Evolutionary conservation across 768 basidiomycete genomes (phyloP).

Genomic region (Cytidiella melzeri): DNA sequence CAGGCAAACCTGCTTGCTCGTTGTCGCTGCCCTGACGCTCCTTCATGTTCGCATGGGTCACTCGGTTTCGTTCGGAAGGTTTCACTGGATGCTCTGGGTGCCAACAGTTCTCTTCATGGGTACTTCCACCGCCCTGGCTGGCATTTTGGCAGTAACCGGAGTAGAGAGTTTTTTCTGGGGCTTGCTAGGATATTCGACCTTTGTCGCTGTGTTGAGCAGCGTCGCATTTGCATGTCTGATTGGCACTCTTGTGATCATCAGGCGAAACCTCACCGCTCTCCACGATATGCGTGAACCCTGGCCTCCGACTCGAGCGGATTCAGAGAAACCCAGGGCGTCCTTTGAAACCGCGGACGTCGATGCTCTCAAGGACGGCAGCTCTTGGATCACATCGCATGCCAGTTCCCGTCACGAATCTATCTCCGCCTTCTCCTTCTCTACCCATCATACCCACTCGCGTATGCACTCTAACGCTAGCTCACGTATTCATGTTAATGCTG

Average conservation of each 20-base stretch:
- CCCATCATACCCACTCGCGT: constrained; percentile 46
- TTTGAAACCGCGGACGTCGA: constrained; percentile 71
- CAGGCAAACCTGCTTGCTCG: constrained; percentile 61
- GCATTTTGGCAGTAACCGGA: constrained; percentile 48
- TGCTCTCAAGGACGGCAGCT: constrained; percentile 65
- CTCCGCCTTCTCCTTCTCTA: constrained; percentile 71
- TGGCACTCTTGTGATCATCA: constrained; percentile 58
- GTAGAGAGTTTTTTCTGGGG: constrained; percentile 54
- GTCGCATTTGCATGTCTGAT: constrained; percentile 53
- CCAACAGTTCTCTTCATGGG: constrained; percentile 51
- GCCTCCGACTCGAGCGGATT: constrained; percentile 50
- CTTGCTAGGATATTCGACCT: constrained; percentile 49
- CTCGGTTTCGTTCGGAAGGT: constrained; percentile 61
- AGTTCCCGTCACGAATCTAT: constrained; percentile 48
- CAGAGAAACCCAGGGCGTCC: constrained; percentile 53
- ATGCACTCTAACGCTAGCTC: constrained; percentile 32
- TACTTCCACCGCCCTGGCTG: constrained; percentile 54
- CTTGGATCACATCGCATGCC: constrained; percentile 73
- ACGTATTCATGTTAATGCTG: constrained; percentile 24
- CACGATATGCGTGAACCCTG: constrained; percentile 49
- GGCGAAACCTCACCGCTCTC: constrained; percentile 53
- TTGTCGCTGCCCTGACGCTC: constrained; percentile 54
- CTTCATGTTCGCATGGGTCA: constrained; percentile 66
- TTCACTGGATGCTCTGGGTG: constrained; percentile 70
- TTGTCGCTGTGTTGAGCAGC: constrained; percentile 45